Evolutionary conservation across 306 rosid genomes (phyloP), one percentile per base, ranked within the genome.

Genomic region (Sindora glabra): DNA sequence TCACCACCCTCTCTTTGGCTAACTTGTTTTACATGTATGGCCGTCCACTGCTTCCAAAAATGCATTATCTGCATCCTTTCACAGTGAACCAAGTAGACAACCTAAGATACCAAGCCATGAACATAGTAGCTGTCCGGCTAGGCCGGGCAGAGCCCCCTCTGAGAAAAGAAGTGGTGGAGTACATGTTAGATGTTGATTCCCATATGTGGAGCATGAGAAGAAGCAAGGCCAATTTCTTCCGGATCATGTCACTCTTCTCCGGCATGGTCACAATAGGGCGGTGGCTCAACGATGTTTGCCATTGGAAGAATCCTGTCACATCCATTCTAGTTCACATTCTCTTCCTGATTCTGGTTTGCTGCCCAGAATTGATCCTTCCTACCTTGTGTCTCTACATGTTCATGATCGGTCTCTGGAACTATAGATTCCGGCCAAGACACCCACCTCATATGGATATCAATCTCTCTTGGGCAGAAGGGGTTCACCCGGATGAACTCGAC

Each of bases 201-300:
- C 94, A 86, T 39, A 68, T 88, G 75, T 88, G 99, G 99, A 92
- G 99, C 71, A 89, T 92, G 96, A 83, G 99, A 65, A 82, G 94
- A 72, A 92, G 99, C 89, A 92, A 92, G 71, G 96, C 95, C 4
- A 92, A 92, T 74, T 92, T 92, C 81, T 89, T 88, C 11, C 88
- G 96, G 3, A 70, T 89, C 42, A 89, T 92, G 94, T 83, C 99
- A 0, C 79, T 92, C 34, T 71, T 92, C 52, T 84, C 99, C 0
- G 79, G 85, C 8, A 22, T 78, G 71, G 64, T 92, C 51, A 64
- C 82, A 2, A 68, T 78, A 68, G 73, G 89, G 22, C 65, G 79
- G 68, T 92, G 99, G 99, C 69, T 92, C 21, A 48, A 48, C 16
- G 96, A 89, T 62, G 96, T 92, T 23, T 78, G 95, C 71, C 64